These are phyloP conservation scores for Coemansia sp. DNA, from an alignment of 192 early-diverging fungal species.

Conservation along the genomic window DNA sequence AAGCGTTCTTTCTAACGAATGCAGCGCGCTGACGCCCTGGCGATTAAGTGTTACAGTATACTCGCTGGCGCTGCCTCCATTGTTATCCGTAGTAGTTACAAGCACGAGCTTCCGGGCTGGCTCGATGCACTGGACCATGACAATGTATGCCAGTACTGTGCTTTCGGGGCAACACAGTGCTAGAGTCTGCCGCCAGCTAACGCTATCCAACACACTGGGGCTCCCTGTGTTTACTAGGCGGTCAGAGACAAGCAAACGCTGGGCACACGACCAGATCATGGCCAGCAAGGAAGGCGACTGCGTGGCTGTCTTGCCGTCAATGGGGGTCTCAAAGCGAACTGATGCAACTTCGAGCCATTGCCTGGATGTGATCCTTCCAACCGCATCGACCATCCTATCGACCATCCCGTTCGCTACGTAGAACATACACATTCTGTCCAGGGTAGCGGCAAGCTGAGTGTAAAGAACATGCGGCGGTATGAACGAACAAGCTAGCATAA, in stretches of 20 bases:
- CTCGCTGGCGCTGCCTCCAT: not conserved
- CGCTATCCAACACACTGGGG: not conserved
- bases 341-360: conserved; percentile 28
- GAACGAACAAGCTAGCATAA: conserved; percentile 1
- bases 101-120: conserved; percentile 16
- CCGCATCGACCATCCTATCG: not conserved
- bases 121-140: conserved; percentile 18
- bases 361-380: conserved; percentile 6
- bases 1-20: conserved; percentile 16
- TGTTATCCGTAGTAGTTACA: not conserved
- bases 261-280: conserved; percentile 28
- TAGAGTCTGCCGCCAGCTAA: conserved; percentile 25
- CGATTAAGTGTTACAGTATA: conserved; percentile 12
- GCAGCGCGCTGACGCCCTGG: conserved; percentile 22
- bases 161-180: conserved; percentile 31
- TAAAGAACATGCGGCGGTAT: conserved; percentile 20
- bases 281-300: conserved; percentile 10
- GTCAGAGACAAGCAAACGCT: conserved; percentile 1
- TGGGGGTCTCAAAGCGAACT: not conserved
- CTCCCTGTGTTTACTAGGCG: not conserved
- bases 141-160: conserved; percentile 25
- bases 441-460: conserved; percentile 19
- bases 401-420: not conserved
- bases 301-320: not conserved
- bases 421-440: conserved; percentile 18